Conservation (phyloP, 2,329 filamentous ascomycete genomes). For the Penicillium brevicompactum region DNA sequence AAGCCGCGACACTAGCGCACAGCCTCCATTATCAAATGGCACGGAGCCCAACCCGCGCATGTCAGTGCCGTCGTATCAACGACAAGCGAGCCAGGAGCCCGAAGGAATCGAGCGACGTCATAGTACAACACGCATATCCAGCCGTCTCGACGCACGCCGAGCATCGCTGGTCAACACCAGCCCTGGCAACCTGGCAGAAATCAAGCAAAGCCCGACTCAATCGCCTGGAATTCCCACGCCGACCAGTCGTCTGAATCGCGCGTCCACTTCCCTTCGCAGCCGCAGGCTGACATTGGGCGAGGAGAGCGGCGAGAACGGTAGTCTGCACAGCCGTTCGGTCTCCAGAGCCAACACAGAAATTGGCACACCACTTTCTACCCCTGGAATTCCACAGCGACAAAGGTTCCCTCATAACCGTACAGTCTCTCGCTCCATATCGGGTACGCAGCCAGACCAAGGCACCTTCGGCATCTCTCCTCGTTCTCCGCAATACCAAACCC, state of each 20-base stretch:
- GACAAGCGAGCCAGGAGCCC: constrained; percentile 42
- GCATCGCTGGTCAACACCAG: constrained; percentile 37
- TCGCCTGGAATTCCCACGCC: constrained; percentile 28
- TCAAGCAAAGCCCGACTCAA: constrained; percentile 14
- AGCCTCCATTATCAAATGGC: constrained; percentile 25
- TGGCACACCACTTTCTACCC: constrained; percentile 29
- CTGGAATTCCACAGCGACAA: constrained; percentile 36
- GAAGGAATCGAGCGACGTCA: constrained; percentile 32
- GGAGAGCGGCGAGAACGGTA: constrained; percentile 32
- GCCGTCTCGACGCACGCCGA: constrained; percentile 44
- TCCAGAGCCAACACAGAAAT: constrained; percentile 49
- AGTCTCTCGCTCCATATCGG: constrained; percentile 26
- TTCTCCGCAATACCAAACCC: constrained; percentile 25
- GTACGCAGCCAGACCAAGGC: constrained; percentile 24
- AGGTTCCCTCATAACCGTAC: constrained; percentile 34
- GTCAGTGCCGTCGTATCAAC: constrained; percentile 36
- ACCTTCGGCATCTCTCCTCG: constrained; percentile 24
- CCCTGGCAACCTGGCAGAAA: constrained; percentile 21
- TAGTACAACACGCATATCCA: constrained; percentile 31
- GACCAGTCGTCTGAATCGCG: constrained; percentile 42
- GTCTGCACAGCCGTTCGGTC: constrained; percentile 38
- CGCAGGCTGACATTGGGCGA: constrained; percentile 42
- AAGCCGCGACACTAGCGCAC: constrained; percentile 29
- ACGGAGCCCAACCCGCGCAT: constrained; percentile 29
- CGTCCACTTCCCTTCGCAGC: constrained; percentile 42